Percentiles rank a stretch among this genome's conserved stretches.
Evolutionary conservation across 140 eudicot genomes (phyloP).

Genomic region (Cichorium intybus): DNA sequence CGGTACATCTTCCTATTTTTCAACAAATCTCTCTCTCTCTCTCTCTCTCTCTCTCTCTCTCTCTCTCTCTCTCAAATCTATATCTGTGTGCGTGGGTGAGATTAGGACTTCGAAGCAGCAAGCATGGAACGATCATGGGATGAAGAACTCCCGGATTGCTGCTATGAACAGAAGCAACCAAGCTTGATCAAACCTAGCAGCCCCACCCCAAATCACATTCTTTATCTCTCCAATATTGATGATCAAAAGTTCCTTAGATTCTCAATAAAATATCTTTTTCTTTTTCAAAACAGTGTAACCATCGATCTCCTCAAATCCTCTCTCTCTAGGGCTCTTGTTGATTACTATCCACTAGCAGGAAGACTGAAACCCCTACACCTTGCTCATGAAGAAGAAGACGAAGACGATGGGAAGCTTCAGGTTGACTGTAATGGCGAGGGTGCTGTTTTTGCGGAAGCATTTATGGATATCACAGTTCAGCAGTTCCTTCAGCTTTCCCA

Average conservation of each 20-base stretch:
- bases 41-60: constrained; percentile 27
- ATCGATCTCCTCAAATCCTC: constrained; percentile 47
- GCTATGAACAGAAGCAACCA: constrained; percentile 47
- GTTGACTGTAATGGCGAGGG: constrained; percentile 93
- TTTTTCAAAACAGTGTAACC: constrained; percentile 50
- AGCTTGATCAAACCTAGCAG: constrained; percentile 55
- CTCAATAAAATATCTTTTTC: constrained; percentile 78
- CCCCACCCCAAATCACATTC: constrained; percentile 67
- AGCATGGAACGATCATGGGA: constrained; percentile 46
- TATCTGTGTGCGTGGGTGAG: neutral
- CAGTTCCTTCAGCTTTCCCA: constrained; percentile 53
- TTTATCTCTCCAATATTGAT: constrained; percentile 85
- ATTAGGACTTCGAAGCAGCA: constrained; percentile 5
- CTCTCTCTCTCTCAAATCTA: constrained; percentile 6
- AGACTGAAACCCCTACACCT: constrained; percentile 36
- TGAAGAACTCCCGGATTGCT: constrained; percentile 78
- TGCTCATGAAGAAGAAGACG: constrained; percentile 23
- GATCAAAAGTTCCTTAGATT: constrained; percentile 93
- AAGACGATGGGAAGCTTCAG: constrained; percentile 64
- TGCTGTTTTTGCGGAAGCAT: constrained; percentile 88
- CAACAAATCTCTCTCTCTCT: constrained; percentile 15
- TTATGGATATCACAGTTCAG: constrained; percentile 55
- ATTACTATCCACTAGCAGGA: constrained; percentile 93
- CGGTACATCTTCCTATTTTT: constrained; percentile 6
- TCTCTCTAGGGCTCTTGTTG: constrained; percentile 62